Conservation (phyloP, 1,284 basidiomycete species). For the Pyrrhoderma lamaoense region DNA sequence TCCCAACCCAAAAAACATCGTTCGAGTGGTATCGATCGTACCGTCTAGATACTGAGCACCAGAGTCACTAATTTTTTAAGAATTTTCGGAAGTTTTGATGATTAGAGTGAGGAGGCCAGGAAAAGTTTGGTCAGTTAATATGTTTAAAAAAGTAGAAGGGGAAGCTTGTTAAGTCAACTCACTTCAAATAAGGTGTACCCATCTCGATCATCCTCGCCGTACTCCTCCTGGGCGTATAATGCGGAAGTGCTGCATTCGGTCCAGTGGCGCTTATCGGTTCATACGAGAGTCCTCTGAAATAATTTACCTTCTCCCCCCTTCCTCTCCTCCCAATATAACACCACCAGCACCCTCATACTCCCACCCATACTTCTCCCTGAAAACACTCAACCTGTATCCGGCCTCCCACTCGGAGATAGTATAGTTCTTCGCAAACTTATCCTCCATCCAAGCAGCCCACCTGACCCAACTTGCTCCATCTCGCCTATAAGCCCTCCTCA, state of each 20-base stretch:
- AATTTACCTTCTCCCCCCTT: constrained; percentile 43
- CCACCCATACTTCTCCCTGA: constrained; percentile 49
- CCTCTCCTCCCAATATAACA: too few relatives aligned
- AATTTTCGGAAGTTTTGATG: constrained; percentile 6
- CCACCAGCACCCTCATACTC: too few relatives aligned
- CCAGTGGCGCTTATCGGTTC: constrained; percentile 91
- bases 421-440: constrained; percentile 67
- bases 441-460: constrained; percentile 90
- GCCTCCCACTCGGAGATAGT: constrained; percentile 91
- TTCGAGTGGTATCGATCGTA: constrained; percentile 91
- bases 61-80: constrained; percentile 60
- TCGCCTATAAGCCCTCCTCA: constrained; percentile 79
- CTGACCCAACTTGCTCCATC: constrained; percentile 90
- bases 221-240: constrained; percentile 80
- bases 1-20: constrained; percentile 70
- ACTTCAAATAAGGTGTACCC: constrained; percentile 86
- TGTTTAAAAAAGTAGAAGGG: too few relatives aligned
- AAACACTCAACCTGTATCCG: constrained; percentile 75
- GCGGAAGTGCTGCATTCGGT: constrained; percentile 88
- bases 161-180: constrained; percentile 32
- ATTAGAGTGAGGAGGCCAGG: too few relatives aligned
- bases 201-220: constrained; percentile 68
- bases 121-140: too few relatives aligned
- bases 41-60: constrained; percentile 87
- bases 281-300: constrained; percentile 87